Evolutionary conservation across 1,284 basidiomycete genomes (phyloP).

Genomic region (Pseudozyma sp.): DNA sequence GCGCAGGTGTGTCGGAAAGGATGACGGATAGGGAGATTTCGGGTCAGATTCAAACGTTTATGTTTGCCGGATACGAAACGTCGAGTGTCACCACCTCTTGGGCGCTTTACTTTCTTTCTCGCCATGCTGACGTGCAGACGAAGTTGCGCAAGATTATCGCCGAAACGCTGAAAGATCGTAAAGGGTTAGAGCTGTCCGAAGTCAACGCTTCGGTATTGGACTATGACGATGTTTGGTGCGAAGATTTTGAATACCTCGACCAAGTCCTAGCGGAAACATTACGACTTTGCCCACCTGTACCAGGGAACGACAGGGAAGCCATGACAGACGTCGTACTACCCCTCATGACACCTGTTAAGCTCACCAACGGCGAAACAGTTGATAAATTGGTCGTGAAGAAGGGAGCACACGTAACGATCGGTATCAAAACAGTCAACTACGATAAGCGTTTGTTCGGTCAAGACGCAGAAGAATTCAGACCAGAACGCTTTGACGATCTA

Average conservation of each 20-base stretch:
- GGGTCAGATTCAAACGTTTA: slow-evolving; percentile 82
- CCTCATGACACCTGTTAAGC: slow-evolving; percentile 61
- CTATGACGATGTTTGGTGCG: slow-evolving; percentile 52
- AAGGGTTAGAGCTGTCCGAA: slow-evolving; percentile 37
- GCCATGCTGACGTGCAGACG: slow-evolving; percentile 75
- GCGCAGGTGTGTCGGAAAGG: slow-evolving; percentile 70
- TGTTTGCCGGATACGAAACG: slow-evolving; percentile 85
- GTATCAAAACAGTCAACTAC: slow-evolving; percentile 57
- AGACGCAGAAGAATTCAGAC: slow-evolving; percentile 58
- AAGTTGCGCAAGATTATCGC: slow-evolving; percentile 40
- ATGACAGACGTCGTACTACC: slow-evolving; percentile 49
- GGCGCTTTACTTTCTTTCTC: slow-evolving; percentile 79
- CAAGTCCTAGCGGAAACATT: slow-evolving; percentile 57
- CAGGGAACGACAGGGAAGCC: slow-evolving; percentile 56
- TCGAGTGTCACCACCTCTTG: slow-evolving; percentile 82
- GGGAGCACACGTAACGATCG: slow-evolving; percentile 55
- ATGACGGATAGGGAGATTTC: slow-evolving; percentile 78
- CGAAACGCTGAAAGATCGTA: slow-evolving; percentile 16
- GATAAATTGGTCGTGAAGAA: slow-evolving; percentile 49
- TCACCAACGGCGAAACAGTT: slow-evolving; percentile 68
- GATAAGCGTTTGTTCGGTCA: slow-evolving; percentile 54
- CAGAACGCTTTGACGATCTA: slow-evolving; percentile 59
- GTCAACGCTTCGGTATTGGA: slow-evolving; percentile 21
- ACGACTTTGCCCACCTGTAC: slow-evolving; percentile 59
- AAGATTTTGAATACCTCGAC: slow-evolving; percentile 55